phyloP scores from a whole-genome alignment of 2,329 filamentous ascomycete species.

The Colletotrichum viniferum region DNA sequence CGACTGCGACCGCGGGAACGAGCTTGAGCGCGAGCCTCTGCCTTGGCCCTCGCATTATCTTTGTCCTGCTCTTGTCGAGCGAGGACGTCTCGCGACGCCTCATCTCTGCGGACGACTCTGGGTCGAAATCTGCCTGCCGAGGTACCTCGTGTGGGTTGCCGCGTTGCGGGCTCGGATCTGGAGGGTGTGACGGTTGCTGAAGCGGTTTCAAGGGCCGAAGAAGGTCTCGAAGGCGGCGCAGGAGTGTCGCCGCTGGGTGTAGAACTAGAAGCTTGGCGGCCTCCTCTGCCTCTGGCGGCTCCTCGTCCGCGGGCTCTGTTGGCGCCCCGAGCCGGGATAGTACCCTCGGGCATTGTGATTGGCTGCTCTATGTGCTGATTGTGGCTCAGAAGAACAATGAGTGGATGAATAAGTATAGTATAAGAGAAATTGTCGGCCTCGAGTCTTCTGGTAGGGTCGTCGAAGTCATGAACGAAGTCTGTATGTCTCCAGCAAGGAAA shows the following conservation, averaged over 20 bases:
- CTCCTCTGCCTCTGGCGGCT: conserved; percentile 15
- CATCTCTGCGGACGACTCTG: conserved; percentile 54
- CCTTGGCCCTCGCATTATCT: conserved; percentile 29
- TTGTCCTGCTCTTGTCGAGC: conserved; percentile 50
- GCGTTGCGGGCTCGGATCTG: conserved; percentile 31
- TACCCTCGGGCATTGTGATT: conserved; percentile 16
- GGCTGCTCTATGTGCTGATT: neutral
- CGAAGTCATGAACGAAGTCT: neutral
- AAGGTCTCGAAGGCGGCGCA: neutral
- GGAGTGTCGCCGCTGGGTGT: conserved; percentile 4
- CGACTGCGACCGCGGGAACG: conserved; percentile 37
- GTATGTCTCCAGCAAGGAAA: neutral
- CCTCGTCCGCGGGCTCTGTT: conserved; percentile 21
- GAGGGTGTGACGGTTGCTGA: neutral
- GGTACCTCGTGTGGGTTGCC: conserved; percentile 40
- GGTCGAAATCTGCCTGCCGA: conserved; percentile 48
- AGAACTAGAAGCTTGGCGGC: conserved; percentile 1
- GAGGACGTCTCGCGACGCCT: conserved; percentile 51
- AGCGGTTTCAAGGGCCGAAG: neutral
- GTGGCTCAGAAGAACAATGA: neutral
- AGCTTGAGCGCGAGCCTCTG: conserved; percentile 22
- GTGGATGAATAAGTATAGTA: neutral
- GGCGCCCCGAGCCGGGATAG: conserved; percentile 16
- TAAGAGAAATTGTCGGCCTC: neutral
- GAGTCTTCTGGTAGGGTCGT: neutral